Evolutionary conservation across 257 asterid species (phyloP).

Genomic region (Penstemon davidsonii): DNA sequence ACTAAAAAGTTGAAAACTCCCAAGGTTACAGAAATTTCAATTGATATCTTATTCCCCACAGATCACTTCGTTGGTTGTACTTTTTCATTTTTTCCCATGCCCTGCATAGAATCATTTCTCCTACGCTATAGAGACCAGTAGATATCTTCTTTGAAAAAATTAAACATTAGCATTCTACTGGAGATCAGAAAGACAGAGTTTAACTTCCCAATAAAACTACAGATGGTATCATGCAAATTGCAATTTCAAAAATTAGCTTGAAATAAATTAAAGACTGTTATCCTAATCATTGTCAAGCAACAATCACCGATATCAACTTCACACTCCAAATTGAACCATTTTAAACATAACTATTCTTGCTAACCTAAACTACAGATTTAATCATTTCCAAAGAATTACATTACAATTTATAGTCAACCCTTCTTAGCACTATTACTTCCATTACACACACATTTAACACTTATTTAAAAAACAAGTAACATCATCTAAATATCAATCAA

Average conservation of each 20-base stretch:
- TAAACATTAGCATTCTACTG: background rate
- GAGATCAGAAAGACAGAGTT: background rate
- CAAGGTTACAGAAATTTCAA: background rate
- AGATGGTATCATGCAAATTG: background rate
- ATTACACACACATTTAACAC: conserved; percentile 1
- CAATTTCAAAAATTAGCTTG: background rate
- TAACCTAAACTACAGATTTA: conserved; percentile 1
- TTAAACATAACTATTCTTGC: background rate
- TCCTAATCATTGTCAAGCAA: conserved; percentile 17
- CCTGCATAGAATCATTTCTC: background rate
- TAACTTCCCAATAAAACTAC: background rate
- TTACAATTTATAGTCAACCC: background rate
- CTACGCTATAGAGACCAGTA: background rate
- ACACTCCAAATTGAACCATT: background rate
- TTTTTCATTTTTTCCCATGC: background rate
- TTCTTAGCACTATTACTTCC: conserved; percentile 10
- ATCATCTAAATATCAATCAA: conserved; percentile 1
- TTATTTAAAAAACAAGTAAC: conserved; percentile 1
- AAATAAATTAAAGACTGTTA: background rate
- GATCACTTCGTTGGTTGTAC: background rate
- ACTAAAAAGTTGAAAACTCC: too few relatives aligned
- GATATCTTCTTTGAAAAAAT: conserved; percentile 3
- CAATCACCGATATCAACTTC: conserved; percentile 1
- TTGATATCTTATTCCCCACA: background rate
- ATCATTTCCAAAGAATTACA: conserved; percentile 7